These are phyloP conservation scores for Lathyrus sativus DNA, from an alignment of 306 rosid genomes.

Conservation along the genomic window DNA sequence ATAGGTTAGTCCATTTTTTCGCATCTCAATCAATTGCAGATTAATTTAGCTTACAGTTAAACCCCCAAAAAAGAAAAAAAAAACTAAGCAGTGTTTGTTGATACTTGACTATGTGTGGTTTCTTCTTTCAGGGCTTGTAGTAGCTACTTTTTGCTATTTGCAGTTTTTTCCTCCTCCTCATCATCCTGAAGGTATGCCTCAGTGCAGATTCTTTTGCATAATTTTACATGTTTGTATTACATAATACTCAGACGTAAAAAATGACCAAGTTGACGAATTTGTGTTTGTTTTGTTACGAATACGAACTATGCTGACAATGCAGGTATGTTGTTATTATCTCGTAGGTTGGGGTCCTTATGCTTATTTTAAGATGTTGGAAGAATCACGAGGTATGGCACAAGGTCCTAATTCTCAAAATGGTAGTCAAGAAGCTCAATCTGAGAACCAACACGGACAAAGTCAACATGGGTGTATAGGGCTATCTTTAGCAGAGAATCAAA, in stretches of 20 bases:
- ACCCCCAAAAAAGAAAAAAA: background rate
- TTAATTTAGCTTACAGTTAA: background rate
- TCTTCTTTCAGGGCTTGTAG: constrained; percentile 62
- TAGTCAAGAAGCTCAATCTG: constrained; percentile 41
- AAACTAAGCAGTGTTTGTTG: constrained; percentile 1
- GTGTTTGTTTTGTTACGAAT: constrained; percentile 10
- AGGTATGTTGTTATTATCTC: constrained; percentile 28
- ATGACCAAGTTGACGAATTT: constrained; percentile 5
- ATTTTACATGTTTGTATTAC: constrained; percentile 3
- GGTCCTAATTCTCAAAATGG: constrained; percentile 35
- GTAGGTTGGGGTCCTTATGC: constrained; percentile 97
- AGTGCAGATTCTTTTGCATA: constrained; percentile 10
- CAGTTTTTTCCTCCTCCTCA: constrained; percentile 91
- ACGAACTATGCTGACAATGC: constrained; percentile 18
- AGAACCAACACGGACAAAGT: constrained; percentile 44
- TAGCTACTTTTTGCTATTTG: constrained; percentile 81
- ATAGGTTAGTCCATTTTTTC: constrained; percentile 55
- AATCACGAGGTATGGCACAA: constrained; percentile 37
- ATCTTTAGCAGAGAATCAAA: constrained; percentile 40
- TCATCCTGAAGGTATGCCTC: constrained; percentile 71
- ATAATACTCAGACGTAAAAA: background rate
- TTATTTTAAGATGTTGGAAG: constrained; percentile 65
- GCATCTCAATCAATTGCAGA: constrained; percentile 11
- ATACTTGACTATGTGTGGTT: background rate
- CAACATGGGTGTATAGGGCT: constrained; percentile 55